Conservation (phyloP, 1,139 yeast species). For the Yamadazyma friedrichii region DNA sequence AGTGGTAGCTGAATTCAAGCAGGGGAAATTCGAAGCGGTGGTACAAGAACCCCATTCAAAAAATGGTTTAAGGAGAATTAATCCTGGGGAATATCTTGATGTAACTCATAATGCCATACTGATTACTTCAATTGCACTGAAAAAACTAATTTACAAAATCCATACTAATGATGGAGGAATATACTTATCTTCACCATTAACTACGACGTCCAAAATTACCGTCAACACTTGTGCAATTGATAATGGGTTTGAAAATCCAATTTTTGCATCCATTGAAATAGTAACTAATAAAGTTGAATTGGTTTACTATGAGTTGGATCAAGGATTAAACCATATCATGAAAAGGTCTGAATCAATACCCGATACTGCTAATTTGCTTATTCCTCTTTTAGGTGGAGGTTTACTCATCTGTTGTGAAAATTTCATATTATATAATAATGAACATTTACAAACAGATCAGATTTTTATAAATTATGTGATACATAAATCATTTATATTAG, state of each 20-base stretch:
- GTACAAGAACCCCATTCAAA: constrained; percentile 71
- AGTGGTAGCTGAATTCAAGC: constrained; percentile 50
- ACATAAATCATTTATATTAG: constrained; percentile 67
- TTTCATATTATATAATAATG: constrained; percentile 21
- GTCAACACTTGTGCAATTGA: constrained; percentile 61
- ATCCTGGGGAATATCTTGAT: constrained; percentile 77
- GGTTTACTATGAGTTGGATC: constrained; percentile 76
- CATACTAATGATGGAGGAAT: constrained; percentile 32
- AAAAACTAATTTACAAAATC: constrained; percentile 59
- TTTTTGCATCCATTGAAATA: constrained; percentile 78
- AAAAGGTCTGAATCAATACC: constrained; percentile 40
- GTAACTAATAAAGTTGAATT: constrained; percentile 43
- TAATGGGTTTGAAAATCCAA: constrained; percentile 77
- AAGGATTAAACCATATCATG: constrained; percentile 77
- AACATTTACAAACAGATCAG: constrained; percentile 4
- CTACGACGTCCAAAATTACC: constrained; percentile 61
- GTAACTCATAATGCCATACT: constrained; percentile 68
- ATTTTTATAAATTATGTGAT: constrained; percentile 53
- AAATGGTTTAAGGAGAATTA: constrained; percentile 68
- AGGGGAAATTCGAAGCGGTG: constrained; percentile 43
- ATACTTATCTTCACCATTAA: constrained; percentile 71
- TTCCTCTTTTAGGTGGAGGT: constrained; percentile 37
- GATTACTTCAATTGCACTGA: constrained; percentile 70
- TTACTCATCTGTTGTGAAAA: constrained; percentile 39
- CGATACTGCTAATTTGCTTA: constrained; percentile 26